These are phyloP conservation scores for Senna siamea DNA, from an alignment of 306 rosid genomes.

Conservation along the genomic window DNA sequence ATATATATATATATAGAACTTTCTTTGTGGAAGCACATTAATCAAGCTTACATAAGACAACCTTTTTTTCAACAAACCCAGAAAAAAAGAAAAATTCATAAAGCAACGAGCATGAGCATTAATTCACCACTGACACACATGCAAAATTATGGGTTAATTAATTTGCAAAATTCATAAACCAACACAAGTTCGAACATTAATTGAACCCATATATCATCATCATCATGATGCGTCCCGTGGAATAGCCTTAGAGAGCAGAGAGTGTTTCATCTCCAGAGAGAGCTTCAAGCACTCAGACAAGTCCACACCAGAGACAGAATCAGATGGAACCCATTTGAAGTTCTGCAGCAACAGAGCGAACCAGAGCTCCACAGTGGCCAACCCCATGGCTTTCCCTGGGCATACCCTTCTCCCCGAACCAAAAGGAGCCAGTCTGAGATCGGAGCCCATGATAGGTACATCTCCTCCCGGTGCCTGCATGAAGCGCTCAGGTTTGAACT, in stretches of 20 bases:
- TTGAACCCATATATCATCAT: neutral
- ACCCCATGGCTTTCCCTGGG: conserved; percentile 82
- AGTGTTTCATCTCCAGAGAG: conserved; percentile 65
- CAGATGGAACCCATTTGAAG: conserved; percentile 57
- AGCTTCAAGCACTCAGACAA: conserved; percentile 71
- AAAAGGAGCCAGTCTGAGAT: conserved; percentile 79
- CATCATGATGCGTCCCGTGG: conserved; percentile 39
- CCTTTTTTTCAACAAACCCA: too few species aligned
- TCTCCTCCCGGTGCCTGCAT: conserved; percentile 21
- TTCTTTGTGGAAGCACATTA: too few species aligned
- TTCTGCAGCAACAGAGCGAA: conserved; percentile 61
- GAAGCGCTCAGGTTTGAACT: conserved; percentile 68
- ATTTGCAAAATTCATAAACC: too few species aligned
- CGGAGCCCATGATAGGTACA: conserved; percentile 65
- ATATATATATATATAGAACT: too few species aligned
- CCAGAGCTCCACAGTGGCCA: conserved; percentile 80
- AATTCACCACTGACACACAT: too few species aligned
- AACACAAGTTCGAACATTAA: too few species aligned
- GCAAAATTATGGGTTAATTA: too few species aligned
- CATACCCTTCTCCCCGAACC: conserved; percentile 83
- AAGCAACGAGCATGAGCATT: too few species aligned
- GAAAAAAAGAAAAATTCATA: too few species aligned
- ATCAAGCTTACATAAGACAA: too few species aligned
- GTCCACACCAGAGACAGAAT: conserved; percentile 46
- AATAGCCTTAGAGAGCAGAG: conserved; percentile 53